Evolutionary conservation across 306 rosid species (phyloP).

Genomic region (Echinosophora koreensis): DNA sequence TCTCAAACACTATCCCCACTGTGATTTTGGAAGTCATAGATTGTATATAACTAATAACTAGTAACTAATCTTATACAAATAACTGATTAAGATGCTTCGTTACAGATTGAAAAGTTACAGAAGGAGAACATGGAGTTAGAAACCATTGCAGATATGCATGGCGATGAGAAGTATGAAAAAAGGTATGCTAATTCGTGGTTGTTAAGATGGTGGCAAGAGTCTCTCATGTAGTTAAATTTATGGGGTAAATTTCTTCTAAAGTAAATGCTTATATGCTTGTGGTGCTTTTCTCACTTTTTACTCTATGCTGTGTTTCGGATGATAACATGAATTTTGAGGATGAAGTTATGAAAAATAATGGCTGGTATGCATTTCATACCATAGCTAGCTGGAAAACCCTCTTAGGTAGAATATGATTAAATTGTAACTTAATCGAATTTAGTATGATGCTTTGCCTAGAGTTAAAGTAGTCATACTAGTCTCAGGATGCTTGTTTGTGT

Average conservation of each 20-base stretch:
- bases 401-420: background rate
- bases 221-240: constrained; percentile 9
- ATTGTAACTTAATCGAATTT: background rate
- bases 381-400: constrained; percentile 13
- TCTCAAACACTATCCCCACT: background rate
- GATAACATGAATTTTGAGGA: constrained; percentile 10
- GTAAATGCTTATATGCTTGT: constrained; percentile 20
- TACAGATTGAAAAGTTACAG: constrained; percentile 82
- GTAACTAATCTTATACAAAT: constrained; percentile 33
- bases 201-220: constrained; percentile 21
- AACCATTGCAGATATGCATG: constrained; percentile 74
- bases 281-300: constrained; percentile 2
- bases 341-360: constrained; percentile 27
- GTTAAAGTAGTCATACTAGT: background rate
- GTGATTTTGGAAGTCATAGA: constrained; percentile 31
- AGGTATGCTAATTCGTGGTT: constrained; percentile 58
- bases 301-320: constrained; percentile 8
- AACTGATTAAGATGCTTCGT: constrained; percentile 43
- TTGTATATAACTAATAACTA: background rate
- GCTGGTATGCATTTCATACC: background rate
- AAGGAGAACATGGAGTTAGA: constrained; percentile 76
- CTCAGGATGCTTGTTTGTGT: background rate
- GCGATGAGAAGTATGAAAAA: constrained; percentile 74
- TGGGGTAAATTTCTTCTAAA: constrained; percentile 2
- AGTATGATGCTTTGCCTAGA: background rate